Evolutionary conservation across 176 grass and related monocot species (phyloP), one percentile per base, ranked within the genome.

Genomic region (Sorghum bicolor): DNA sequence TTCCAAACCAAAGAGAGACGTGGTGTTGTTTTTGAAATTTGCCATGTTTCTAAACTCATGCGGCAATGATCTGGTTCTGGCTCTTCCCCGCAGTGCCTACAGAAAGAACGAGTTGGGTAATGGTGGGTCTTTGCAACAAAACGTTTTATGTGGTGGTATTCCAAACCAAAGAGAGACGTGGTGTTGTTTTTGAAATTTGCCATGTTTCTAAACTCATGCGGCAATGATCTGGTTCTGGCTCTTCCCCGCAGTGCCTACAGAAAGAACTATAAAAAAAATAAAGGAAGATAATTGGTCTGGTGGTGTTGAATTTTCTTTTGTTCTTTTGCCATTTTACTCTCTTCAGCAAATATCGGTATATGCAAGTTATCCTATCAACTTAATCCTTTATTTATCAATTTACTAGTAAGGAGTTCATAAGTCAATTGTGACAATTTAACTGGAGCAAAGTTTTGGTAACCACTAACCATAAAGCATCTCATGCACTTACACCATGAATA

Each of bases 401-500:
- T 38, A 57, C 30, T 57, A 20, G 31, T 39, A 16, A 81, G 70
- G 20, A 65, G 30, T 28, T 78, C 15, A 13, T 67, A 66, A 53
- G 31, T 82, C 63, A 38, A 76, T 66, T 53, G 2, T 40, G 64
- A 75, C 7, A 25, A 37, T 64, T 74, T 81, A 53, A 34, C 50
- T 70, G n/a, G n/a, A 38, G 31, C 20, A n/a, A 19, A 41, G 32
- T 79, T 78, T 40, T 64, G n/a, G 57, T 69, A 48, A 61, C 55
- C 55, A 11, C 22, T 4, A 60, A 64, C 11, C n/a, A 77, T 28
- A 15, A 37, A 45, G 62, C 55, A 45, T 66, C 10, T 67, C 40
- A 39, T 1, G 5, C 36, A 22, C 17, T 85, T 69, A 16, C 48
- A 64, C 52, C 36, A 39, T 82, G 53, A 81, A 82, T 77, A 81